Evolutionary conservation across 192 early-diverging fungal species (phyloP).

Genomic region (Spizellomyces sp.): DNA sequence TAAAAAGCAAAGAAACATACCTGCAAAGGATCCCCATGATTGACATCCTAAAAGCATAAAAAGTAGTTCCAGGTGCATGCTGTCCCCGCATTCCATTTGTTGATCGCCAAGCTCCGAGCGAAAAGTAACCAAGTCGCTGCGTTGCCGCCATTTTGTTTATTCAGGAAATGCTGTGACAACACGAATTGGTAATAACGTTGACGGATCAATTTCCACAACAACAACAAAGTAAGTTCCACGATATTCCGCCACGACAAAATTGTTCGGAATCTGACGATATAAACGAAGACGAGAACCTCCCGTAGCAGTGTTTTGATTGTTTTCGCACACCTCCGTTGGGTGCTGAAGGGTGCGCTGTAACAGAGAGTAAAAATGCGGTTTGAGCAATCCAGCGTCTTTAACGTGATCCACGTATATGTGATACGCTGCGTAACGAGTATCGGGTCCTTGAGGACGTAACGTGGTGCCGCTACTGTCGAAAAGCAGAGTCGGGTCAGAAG

Average conservation of each 20-base stretch:
- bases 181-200: background rate
- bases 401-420: slow-evolving; percentile 5
- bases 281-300: background rate
- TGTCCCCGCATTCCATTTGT: too few species aligned
- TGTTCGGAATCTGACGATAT: slow-evolving; percentile 3
- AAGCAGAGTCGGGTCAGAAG: slow-evolving; percentile 5
- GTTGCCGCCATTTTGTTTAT: too few species aligned
- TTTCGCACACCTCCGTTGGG: background rate
- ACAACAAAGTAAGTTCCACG: background rate
- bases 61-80: too few species aligned
- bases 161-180: slow-evolving; percentile 3
- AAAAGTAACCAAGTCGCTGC: too few species aligned
- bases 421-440: slow-evolving; percentile 1
- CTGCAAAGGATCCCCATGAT: too few species aligned
- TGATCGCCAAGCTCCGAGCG: too few species aligned
- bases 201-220: slow-evolving; percentile 1
- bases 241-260: background rate
- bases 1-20: too few species aligned
- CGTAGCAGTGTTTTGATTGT: background rate
- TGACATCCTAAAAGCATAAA: too few species aligned
- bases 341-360: slow-evolving; percentile 5
- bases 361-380: slow-evolving; percentile 2
- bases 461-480: slow-evolving; percentile 2
- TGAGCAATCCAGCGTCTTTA: background rate
- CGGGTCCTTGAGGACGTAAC: background rate